Conservation (phyloP, 2,329 filamentous ascomycete genomes). For the Verticillium tricorpus region DNA sequence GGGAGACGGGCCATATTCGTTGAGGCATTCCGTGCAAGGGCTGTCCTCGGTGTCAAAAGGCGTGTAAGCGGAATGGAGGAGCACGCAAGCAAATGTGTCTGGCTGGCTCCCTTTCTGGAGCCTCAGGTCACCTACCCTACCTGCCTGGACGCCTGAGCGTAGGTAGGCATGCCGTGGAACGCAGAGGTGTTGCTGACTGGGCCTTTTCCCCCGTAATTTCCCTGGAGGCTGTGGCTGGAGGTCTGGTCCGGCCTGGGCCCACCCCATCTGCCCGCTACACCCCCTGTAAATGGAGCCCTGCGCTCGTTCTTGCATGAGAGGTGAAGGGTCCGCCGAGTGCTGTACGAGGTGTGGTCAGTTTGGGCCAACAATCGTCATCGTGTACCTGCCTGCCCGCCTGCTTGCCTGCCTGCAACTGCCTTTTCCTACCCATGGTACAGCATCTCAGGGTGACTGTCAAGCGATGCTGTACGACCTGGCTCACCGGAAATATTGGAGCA, state of each 20-base stretch:
- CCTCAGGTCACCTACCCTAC: background rate
- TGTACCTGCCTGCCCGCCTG: background rate
- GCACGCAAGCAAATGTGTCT: background rate
- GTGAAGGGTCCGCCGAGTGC: too few species aligned
- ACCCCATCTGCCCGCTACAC: too few species aligned
- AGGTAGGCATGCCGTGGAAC: background rate
- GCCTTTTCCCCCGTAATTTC: background rate
- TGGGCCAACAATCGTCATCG: background rate
- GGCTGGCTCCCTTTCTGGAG: background rate
- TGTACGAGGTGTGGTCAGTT: background rate
- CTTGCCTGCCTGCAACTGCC: too few species aligned
- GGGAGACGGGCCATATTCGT: background rate
- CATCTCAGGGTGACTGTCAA: too few species aligned
- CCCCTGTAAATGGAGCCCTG: too few species aligned
- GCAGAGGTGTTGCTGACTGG: background rate
- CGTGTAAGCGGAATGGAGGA: background rate
- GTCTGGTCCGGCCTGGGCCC: too few species aligned
- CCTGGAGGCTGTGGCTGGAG: background rate
- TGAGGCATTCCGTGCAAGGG: background rate
- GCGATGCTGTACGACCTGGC: too few species aligned
- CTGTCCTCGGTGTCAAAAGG: background rate
- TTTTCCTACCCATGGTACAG: too few species aligned
- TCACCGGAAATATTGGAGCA: too few species aligned
- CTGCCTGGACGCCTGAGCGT: background rate
- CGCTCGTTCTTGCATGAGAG: too few species aligned